phyloP scores from a whole-genome alignment of 23 red algal genomes.

The Cyanidiococcus yangmingshanensis region DNA sequence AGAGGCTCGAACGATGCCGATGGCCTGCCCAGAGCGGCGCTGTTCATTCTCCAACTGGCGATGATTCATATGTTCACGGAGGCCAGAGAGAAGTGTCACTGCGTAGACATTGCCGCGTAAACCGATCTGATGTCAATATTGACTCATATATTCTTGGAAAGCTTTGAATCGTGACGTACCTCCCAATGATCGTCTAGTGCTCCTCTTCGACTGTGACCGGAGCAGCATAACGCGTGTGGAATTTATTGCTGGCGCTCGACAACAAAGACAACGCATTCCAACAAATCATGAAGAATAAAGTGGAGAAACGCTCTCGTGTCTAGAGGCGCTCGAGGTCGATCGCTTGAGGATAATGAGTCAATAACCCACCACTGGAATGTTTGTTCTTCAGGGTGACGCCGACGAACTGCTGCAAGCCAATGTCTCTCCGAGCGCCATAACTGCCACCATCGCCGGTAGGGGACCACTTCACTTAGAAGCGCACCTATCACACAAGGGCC shows the following conservation, averaged over 20 bases:
- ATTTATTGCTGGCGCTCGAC: background rate
- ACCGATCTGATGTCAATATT: no score
- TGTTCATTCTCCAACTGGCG: no score
- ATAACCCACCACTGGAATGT: background rate
- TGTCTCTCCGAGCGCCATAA: slow-evolving; percentile 12
- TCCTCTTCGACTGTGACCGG: no score
- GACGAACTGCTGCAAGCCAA: background rate
- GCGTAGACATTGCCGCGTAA: no score
- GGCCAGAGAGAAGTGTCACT: no score
- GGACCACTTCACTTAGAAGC: background rate
- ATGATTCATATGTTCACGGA: no score
- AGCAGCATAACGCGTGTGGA: no score
- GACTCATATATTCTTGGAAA: no score
- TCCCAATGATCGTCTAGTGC: no score
- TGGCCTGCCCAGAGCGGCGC: no score
- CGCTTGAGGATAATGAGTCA: background rate
- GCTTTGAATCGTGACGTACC: no score
- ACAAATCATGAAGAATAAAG: background rate
- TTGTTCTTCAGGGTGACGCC: background rate
- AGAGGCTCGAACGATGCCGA: no score
- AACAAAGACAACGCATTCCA: slow-evolving; percentile 4
- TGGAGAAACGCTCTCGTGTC: background rate
- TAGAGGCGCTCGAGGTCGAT: background rate
- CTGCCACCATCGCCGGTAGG: slow-evolving; percentile 10
- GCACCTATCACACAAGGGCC: background rate